Evolutionary conservation across 352 stramenopile genomes (phyloP).

Genomic region (Globisporangium orthogonon): DNA sequence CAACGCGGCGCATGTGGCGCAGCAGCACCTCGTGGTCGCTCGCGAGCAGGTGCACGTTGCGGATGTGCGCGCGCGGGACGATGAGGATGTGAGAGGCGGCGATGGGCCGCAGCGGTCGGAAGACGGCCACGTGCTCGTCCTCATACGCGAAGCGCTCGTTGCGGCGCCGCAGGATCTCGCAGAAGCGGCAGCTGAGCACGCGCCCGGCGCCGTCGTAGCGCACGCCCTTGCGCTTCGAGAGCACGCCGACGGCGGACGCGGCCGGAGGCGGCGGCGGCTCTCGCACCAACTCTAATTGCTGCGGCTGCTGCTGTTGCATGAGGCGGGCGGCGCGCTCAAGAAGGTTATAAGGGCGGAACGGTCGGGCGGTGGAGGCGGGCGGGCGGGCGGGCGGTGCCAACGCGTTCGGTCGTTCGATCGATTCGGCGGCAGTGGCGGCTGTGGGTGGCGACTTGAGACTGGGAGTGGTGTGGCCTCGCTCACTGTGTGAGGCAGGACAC

Average conservation of each 20-base stretch:
- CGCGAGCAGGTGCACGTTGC: constrained; percentile 69
- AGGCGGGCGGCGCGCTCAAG: not conserved
- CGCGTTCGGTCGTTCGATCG: too few relatives aligned
- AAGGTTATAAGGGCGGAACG: too few relatives aligned
- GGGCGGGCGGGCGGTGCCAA: too few relatives aligned
- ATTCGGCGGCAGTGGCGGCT: too few relatives aligned
- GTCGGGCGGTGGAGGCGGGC: too few relatives aligned
- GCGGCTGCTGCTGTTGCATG: not conserved
- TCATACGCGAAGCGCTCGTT: constrained; percentile 72
- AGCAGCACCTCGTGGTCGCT: constrained; percentile 42
- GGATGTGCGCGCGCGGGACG: constrained; percentile 70
- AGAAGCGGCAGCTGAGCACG: constrained; percentile 71
- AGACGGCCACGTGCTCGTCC: constrained; percentile 71
- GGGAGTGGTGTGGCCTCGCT: too few relatives aligned
- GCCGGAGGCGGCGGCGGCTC: not conserved
- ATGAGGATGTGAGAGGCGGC: constrained; percentile 72
- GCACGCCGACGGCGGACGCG: constrained; percentile 21
- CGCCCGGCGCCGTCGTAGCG: constrained; percentile 50
- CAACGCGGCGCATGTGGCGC: constrained; percentile 56
- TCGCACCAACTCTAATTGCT: too few relatives aligned
- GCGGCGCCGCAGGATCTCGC: constrained; percentile 56
- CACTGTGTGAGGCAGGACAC: too few relatives aligned
- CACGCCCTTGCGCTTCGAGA: constrained; percentile 68
- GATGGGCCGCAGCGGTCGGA: constrained; percentile 66
- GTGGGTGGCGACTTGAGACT: too few relatives aligned